These are phyloP conservation scores for Fusarium humuli DNA, from an alignment of 2,329 filamentous ascomycete genomes.

Conservation along the genomic window DNA sequence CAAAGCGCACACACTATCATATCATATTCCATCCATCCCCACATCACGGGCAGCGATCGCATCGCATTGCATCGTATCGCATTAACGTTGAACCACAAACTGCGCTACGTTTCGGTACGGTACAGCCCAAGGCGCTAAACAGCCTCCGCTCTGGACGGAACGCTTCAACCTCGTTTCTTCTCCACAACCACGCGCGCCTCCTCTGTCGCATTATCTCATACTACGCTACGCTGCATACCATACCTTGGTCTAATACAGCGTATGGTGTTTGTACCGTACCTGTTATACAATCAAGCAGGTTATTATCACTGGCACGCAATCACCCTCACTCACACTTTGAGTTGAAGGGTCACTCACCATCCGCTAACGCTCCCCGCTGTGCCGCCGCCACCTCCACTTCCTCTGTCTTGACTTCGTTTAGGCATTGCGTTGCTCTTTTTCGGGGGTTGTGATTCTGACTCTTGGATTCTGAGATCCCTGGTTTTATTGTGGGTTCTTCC, in stretches of 20 bases:
- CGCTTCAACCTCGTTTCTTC: constrained; percentile 42
- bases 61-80: constrained; percentile 25
- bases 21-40: constrained; percentile 3
- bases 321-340: neutral
- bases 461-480: constrained; percentile 26
- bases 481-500: constrained; percentile 25
- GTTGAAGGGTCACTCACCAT: constrained; percentile 33
- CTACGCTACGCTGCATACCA: constrained; percentile 25
- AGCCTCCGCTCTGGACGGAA: constrained; percentile 38
- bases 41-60: constrained; percentile 17
- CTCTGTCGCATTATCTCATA: constrained; percentile 45
- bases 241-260: constrained; percentile 5
- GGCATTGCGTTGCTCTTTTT: constrained; percentile 6
- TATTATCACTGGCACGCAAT: constrained; percentile 34
- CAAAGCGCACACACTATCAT: constrained; percentile 13
- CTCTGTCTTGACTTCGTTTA: constrained; percentile 30
- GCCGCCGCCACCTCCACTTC: constrained; percentile 36
- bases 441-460: constrained; percentile 20
- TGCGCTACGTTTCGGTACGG: constrained; percentile 21
- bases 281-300: neutral
- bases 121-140: constrained; percentile 32
- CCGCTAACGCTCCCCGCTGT: constrained; percentile 34
- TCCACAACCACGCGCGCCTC: constrained; percentile 45
- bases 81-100: constrained; percentile 27
- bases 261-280: neutral